phyloP scores from a whole-genome alignment of 805 yeast genomes.

The Cyberlindnera veronae region DNA sequence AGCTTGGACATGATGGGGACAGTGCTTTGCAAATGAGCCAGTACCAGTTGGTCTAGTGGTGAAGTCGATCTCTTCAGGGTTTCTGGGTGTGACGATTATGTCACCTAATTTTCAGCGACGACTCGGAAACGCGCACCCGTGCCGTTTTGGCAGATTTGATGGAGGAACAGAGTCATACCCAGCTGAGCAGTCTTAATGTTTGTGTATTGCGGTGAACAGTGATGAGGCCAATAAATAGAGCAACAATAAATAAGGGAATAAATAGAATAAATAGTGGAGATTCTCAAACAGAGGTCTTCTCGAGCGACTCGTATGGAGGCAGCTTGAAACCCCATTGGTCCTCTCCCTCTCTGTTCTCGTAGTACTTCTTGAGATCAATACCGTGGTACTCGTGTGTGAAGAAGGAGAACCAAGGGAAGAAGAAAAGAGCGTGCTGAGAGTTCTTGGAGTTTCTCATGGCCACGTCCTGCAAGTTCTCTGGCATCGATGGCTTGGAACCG shows the following conservation, averaged over 20 bases:
- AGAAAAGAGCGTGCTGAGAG: constrained; percentile 54
- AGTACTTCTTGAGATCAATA: constrained; percentile 55
- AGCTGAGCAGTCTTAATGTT: no score
- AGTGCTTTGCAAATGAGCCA: no score
- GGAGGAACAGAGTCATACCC: no score
- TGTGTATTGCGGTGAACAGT: background rate
- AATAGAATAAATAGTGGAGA: constrained; percentile 5
- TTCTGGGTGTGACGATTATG: background rate
- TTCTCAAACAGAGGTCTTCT: constrained; percentile 16
- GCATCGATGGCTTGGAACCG: constrained; percentile 54
- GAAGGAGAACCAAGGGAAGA: constrained; percentile 81
- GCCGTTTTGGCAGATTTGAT: background rate
- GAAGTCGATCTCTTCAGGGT: no score
- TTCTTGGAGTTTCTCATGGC: constrained; percentile 77
- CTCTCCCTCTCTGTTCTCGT: constrained; percentile 26
- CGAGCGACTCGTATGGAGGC: constrained; percentile 22
- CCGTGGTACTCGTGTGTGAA: constrained; percentile 83
- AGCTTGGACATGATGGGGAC: constrained; percentile 52
- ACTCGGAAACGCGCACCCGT: background rate
- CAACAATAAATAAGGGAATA: constrained; percentile 8
- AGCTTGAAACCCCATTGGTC: constrained; percentile 24
- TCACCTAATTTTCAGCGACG: background rate
- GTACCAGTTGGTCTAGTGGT: no score
- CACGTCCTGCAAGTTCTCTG: constrained; percentile 67
- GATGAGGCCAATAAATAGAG: background rate